Evolutionary conservation across 2,329 filamentous ascomycete species (phyloP).

Genomic region (Huntiella abstrusa): DNA sequence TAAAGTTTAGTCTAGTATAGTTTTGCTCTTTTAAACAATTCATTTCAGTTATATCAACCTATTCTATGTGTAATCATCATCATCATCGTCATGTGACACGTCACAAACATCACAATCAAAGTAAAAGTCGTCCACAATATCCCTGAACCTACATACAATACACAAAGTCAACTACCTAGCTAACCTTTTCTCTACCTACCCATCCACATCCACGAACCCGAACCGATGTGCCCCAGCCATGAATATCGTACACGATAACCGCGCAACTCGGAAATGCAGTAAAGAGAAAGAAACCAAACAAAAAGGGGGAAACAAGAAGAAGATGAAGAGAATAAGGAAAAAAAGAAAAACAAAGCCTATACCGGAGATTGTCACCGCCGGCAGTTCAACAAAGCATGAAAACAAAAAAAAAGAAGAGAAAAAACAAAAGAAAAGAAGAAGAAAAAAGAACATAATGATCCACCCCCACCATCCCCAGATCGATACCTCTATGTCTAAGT

Average conservation of each 20-base stretch:
- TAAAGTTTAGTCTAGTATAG: neutral
- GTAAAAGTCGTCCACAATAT: too few relatives aligned
- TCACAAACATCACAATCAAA: too few relatives aligned
- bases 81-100: too few relatives aligned
- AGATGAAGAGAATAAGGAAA: neutral
- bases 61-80: too few relatives aligned
- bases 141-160: too few relatives aligned
- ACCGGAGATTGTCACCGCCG: neutral
- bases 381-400: neutral
- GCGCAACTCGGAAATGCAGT: conserved; percentile 5
- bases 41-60: too few relatives aligned
- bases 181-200: too few relatives aligned
- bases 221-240: neutral
- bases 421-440: neutral
- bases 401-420: neutral
- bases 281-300: conserved; percentile 1
- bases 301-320: neutral
- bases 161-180: too few relatives aligned
- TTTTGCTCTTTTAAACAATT: neutral
- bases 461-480: neutral
- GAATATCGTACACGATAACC: conserved; percentile 5
- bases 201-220: too few relatives aligned
- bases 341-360: neutral
- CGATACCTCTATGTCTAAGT: neutral
- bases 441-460: neutral